These are phyloP conservation scores for Botryotinia globosa DNA, from an alignment of 2,329 filamentous ascomycete genomes.

Conservation along the genomic window DNA sequence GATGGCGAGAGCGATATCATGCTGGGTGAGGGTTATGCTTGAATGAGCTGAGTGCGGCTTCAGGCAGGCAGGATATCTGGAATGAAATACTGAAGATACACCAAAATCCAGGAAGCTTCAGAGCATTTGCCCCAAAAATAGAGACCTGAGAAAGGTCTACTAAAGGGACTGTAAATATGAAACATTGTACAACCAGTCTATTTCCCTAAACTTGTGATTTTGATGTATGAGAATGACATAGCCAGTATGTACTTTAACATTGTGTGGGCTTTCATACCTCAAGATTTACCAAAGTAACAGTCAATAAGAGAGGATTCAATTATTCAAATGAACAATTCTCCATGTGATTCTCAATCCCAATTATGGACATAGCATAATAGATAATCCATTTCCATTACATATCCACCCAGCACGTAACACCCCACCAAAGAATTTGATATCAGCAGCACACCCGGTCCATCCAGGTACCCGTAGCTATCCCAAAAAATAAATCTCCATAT, in stretches of 20 bases:
- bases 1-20: neutral
- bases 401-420: neutral
- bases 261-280: neutral
- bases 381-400: neutral
- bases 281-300: too few relatives aligned
- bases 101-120: neutral
- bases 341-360: neutral
- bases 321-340: neutral
- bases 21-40: neutral
- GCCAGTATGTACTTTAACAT: neutral
- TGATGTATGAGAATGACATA: neutral
- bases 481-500: constrained; percentile 29
- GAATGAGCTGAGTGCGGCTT: neutral
- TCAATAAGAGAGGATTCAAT: neutral
- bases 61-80: neutral
- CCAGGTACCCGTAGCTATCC: constrained; percentile 29
- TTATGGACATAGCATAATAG: neutral
- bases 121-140: neutral
- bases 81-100: neutral
- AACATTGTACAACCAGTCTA: constrained; percentile 12
- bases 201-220: neutral
- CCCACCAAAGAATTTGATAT: constrained; percentile 30
- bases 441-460: constrained; percentile 20
- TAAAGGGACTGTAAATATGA: constrained; percentile 19
- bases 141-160: neutral